Base-by-base conservation (phyloP, 768 basidiomycete species). In the Lentinula aciculospora region DNA sequence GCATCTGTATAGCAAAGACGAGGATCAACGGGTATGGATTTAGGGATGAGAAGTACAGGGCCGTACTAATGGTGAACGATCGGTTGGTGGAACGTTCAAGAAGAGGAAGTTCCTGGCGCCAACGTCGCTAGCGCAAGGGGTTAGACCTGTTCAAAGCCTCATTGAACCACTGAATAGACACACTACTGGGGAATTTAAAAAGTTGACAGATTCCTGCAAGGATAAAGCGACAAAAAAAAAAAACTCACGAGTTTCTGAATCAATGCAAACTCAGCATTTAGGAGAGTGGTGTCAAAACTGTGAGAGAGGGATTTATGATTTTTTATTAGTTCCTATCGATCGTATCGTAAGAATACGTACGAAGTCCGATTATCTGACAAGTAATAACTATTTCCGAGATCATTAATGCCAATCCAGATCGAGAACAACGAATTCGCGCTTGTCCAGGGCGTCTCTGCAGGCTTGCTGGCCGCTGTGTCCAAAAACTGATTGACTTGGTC, bases 321-420 rank as follows among this genome's bases (percentile, higher is more conserved):
- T 27, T 34, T 34, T n/a, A n/a, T 3, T 46, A 17, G 12, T 2
- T 47, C 19, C 7, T 4, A 42, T 60, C 2, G 13, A 9, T 4
- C 21, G 6, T 12, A 53, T 23, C 32, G 28, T 27, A 23, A 27
- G 9, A 32, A 32, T 23, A 69, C 81, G 55, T 63, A 83, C 81
- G 79, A 78, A 50, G 62, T 67, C 23, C 81, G 74, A 62, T 80
- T 74, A 0, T 82, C 83, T 28, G 70, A 60, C 53, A 68, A 19
- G 50, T 74, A 77, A 57, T 74, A 84, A 51, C 78, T 82, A 62
- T 81, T 81, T 28, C 80, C 83, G 31, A 88, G 77, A 62, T 88
- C 86, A 63, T 88, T 88, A 61, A 88, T 83, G 1, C 87, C 86
- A 57, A 89, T 86, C 77, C 78, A 88, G n/a, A 87, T 68, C 0